Evolutionary conservation across 345 rosid species (phyloP).

Genomic region (Eucalyptus tenuipes): DNA sequence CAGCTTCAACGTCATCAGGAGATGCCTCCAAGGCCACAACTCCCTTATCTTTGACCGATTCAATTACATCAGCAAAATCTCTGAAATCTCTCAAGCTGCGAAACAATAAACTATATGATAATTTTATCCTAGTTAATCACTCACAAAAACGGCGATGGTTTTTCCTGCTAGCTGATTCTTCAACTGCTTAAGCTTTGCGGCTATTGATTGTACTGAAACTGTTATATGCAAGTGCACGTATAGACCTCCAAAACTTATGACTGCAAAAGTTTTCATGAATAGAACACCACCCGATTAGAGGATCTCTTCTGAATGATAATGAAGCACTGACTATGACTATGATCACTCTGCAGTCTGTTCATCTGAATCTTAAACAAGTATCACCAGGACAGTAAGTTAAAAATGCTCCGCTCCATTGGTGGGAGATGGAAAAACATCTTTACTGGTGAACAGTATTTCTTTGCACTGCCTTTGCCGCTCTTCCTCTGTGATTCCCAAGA

Average conservation of each 20-base stretch:
- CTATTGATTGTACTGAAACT: background rate
- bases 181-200: too few relatives aligned
- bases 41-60: constrained; percentile 54
- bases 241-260: background rate
- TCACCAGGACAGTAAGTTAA: too few relatives aligned
- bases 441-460: constrained; percentile 83
- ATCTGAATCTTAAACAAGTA: too few relatives aligned
- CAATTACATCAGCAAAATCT: constrained; percentile 60
- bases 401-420: background rate
- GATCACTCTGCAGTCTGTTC: background rate
- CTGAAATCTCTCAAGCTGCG: constrained; percentile 69
- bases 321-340: background rate
- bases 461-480: constrained; percentile 74
- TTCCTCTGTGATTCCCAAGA: constrained; percentile 73
- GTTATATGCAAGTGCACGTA: background rate
- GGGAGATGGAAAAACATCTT: background rate
- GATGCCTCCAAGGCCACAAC: constrained; percentile 77
- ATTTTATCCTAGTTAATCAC: background rate
- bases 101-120: background rate
- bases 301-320: background rate
- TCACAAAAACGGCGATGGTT: background rate
- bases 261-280: background rate
- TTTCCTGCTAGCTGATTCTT: background rate
- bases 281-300: background rate
- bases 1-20: constrained; percentile 56